These are phyloP conservation scores for Coniochaeta ligniaria DNA, from an alignment of 2,329 filamentous ascomycete species.

Conservation along the genomic window DNA sequence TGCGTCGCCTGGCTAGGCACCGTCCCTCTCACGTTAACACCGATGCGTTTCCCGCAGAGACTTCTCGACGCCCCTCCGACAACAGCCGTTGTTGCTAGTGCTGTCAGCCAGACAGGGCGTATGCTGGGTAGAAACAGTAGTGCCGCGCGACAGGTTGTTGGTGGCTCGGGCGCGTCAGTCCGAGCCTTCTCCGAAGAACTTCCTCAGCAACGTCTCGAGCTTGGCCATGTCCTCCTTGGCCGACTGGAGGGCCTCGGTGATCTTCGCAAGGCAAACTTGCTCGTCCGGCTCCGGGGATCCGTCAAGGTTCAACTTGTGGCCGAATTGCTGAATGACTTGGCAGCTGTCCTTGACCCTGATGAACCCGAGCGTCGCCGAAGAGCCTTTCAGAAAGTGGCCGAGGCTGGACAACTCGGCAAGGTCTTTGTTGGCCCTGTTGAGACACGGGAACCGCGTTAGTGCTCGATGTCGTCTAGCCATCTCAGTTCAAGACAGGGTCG, in stretches of 20 bases:
- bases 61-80: not conserved
- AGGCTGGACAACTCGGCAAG: slow-evolving; percentile 72
- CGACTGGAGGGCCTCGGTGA: slow-evolving; percentile 60
- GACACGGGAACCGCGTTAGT: not conserved
- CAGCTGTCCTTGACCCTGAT: slow-evolving; percentile 87
- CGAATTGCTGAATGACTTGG: slow-evolving; percentile 94
- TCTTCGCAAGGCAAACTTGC: slow-evolving; percentile 59
- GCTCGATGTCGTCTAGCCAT: not conserved
- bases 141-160: not conserved
- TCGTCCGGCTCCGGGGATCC: slow-evolving; percentile 62
- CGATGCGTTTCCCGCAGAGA: not conserved
- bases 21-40: not conserved
- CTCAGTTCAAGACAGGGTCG: slow-evolving; percentile 1
- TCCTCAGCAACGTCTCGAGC: slow-evolving; percentile 61
- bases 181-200: slow-evolving; percentile 50
- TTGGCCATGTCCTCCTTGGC: slow-evolving; percentile 73
- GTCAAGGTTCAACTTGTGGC: slow-evolving; percentile 72
- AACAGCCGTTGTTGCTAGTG: slow-evolving; percentile 2
- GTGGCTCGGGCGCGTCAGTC: not conserved
- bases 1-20: not conserved
- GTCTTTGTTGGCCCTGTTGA: slow-evolving; percentile 56
- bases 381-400: slow-evolving; percentile 96
- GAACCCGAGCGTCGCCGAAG: slow-evolving; percentile 87
- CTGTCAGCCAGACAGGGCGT: not conserved
- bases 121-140: not conserved